Evolutionary conservation across 1,284 basidiomycete species (phyloP).

Genomic region (Sanghuangporus baumii): DNA sequence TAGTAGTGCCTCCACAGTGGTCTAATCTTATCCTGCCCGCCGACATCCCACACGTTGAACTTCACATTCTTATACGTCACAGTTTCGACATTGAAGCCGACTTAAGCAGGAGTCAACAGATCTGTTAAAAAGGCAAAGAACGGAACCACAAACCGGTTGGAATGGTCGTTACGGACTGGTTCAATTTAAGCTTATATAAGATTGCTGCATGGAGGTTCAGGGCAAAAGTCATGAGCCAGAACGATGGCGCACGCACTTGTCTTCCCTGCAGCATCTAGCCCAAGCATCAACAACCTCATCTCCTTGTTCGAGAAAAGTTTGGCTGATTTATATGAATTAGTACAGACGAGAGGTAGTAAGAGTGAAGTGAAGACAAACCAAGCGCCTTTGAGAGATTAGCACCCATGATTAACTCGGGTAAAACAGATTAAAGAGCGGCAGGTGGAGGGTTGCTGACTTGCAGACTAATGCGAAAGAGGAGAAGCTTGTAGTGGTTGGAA

Average conservation of each 20-base stretch:
- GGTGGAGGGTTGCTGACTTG: conserved; percentile 16
- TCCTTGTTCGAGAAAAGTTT: conserved; percentile 99
- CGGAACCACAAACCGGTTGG: conserved; percentile 73
- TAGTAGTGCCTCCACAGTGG: conserved; percentile 98
- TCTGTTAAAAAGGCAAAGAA: conserved; percentile 15
- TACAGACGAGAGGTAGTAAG: conserved; percentile 5
- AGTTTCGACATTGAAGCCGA: conserved; percentile 99
- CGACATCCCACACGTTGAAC: conserved; percentile 99
- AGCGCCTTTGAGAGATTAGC: conserved; percentile 35
- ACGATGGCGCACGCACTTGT: conserved; percentile 54
- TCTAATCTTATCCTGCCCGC: conserved; percentile 98
- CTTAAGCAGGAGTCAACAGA: conserved; percentile 34
- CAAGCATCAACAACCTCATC: conserved; percentile 92
- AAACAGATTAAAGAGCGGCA: conserved; percentile 18
- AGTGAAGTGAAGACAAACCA: conserved; percentile 21
- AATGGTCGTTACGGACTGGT: conserved; percentile 98
- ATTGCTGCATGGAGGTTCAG: conserved; percentile 63
- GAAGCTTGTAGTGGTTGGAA: conserved; percentile 4
- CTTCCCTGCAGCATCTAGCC: conserved; percentile 94
- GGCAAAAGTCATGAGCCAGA: neutral
- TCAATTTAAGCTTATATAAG: conserved; percentile 98
- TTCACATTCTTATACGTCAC: conserved; percentile 99
- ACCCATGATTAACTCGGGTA: conserved; percentile 32
- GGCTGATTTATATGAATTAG: conserved; percentile 39
- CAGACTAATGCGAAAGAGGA: conserved; percentile 7